A percentile compares a stretch with the other conserved stretches of the same genome.
phyloP scores from a whole-genome alignment of 257 asterid genomes.

The Ballota nigra region DNA sequence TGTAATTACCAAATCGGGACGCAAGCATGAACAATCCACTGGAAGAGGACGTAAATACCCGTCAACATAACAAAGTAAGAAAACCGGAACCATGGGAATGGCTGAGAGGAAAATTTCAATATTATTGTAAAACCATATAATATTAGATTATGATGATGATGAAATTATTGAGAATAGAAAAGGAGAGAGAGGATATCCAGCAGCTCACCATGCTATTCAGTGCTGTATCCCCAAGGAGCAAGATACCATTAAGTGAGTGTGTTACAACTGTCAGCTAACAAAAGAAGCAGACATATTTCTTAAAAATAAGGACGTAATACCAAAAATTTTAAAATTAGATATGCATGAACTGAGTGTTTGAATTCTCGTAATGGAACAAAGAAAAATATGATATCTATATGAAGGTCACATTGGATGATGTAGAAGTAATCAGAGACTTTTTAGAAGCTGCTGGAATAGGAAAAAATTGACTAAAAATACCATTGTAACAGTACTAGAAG shows the following conservation, averaged over 20 bases:
- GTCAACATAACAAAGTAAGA: slow-evolving; percentile 76
- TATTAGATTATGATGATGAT: slow-evolving; percentile 1
- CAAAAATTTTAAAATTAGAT: background rate
- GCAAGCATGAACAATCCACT: slow-evolving; percentile 79
- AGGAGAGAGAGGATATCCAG: too few species aligned
- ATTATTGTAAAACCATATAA: slow-evolving; percentile 1
- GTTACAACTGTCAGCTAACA: slow-evolving; percentile 71
- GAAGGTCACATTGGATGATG: background rate
- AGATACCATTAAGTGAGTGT: slow-evolving; percentile 70
- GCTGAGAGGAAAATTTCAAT: slow-evolving; percentile 42
- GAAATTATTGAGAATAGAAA: slow-evolving; percentile 14
- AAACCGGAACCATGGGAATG: slow-evolving; percentile 78
- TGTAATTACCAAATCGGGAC: slow-evolving; percentile 53
- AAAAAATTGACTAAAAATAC: background rate
- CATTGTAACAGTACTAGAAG: background rate
- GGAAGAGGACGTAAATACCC: slow-evolving; percentile 73
- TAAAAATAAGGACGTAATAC: slow-evolving; percentile 11
- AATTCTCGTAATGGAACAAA: background rate
- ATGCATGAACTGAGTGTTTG: slow-evolving; percentile 4
- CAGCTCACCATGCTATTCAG: slow-evolving; percentile 75
- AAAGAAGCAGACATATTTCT: slow-evolving; percentile 28
- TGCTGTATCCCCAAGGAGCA: slow-evolving; percentile 83
- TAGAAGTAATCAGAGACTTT: background rate
- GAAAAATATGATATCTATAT: background rate
- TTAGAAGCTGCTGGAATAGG: background rate